Percentiles rank a stretch among this genome's conserved stretches.
These are phyloP conservation scores for Diaporthe helianthi DNA, from an alignment of 2,329 filamentous ascomycete species.

Conservation along the genomic window DNA sequence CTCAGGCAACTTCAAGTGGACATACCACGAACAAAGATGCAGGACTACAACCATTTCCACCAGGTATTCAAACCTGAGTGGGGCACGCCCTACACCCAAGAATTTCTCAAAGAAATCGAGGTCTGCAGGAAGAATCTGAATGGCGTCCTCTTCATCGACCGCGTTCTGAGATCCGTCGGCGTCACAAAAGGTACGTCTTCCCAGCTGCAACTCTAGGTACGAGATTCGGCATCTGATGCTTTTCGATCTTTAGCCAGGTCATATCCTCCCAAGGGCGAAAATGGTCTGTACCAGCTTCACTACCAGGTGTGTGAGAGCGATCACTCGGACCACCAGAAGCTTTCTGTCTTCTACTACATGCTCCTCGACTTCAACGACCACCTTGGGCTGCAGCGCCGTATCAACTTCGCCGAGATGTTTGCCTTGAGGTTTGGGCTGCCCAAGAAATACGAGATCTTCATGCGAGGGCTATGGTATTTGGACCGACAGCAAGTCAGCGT, in stretches of 20 bases:
- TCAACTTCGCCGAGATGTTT: conserved; percentile 61
- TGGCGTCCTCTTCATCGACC: conserved; percentile 80
- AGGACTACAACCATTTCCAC: conserved; percentile 72
- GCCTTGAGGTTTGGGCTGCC: conserved; percentile 71
- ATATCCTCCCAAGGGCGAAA: conserved; percentile 78
- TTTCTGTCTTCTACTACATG: conserved; percentile 84
- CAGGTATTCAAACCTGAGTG: conserved; percentile 69
- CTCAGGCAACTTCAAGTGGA: background rate
- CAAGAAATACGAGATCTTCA: conserved; percentile 78
- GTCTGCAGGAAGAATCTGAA: conserved; percentile 71
- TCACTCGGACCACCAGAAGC: conserved; percentile 77
- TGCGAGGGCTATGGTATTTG: conserved; percentile 82
- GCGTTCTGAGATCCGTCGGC: conserved; percentile 73
- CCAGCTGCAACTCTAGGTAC: conserved; percentile 34
- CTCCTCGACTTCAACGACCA: conserved; percentile 74
- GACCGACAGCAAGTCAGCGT: conserved; percentile 75
- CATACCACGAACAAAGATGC: conserved; percentile 51
- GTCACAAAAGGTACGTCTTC: conserved; percentile 67
- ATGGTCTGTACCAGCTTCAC: conserved; percentile 73
- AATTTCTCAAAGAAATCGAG: conserved; percentile 68
- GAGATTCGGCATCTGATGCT: background rate
- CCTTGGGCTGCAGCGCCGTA: conserved; percentile 51
- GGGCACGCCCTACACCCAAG: conserved; percentile 68
- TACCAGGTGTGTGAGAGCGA: conserved; percentile 69
- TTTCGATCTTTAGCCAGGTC: conserved; percentile 54